Evolutionary conservation across 2,329 filamentous ascomycete species (phyloP), one percentile per base, ranked within the genome.

Genomic region (Endothia cerciana): DNA sequence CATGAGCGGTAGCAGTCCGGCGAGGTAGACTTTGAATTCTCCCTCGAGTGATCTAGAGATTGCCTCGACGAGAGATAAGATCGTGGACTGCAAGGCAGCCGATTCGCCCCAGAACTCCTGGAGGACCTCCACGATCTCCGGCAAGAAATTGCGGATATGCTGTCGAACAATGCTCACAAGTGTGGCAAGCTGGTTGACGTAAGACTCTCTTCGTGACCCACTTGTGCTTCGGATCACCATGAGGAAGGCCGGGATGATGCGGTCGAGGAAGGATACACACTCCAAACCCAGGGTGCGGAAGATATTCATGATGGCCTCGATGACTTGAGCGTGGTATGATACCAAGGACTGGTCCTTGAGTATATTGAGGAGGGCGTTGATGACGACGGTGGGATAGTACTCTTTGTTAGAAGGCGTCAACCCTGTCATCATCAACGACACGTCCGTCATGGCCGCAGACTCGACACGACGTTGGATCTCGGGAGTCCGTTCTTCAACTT

Each of bases 261-360:
- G 91, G 68, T 92, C 91, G 1, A 99, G 86, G 77, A 98, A 99
- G 0, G 93, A 91, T 10, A 99, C 94, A 75, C 95, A 99, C 76
- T 98, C 97, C 72, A 99, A 81, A 2, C 95, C 95, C 68, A 99
- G 85, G 0, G 96, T 99, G 72, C 95, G 92, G 79, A 99, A 99
- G 66, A 99, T 99, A 72, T 93, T 97, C 89, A 99, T 98, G 72
- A 99, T 96, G 5, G 95, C 95, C 76, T 98, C 95, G 61, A 99
- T 95, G 17, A 98, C 94, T 13, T 91, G 89, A 4, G 93, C 94
- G 73, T 99, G 96, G 72, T 97, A 94, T 73, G 96, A 92, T 15
- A 90, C 87, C 4, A 99, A 83, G 0, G 95, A 98, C 33, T 89
- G 89, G 72, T 99, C 95, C 73, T 94, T 96, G 43, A 99, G 80